Percentiles rank a stretch among this genome's conserved stretches.
These are phyloP conservation scores for Harringtonia aguacate DNA, from an alignment of 2,329 filamentous ascomycete genomes.

Conservation along the genomic window DNA sequence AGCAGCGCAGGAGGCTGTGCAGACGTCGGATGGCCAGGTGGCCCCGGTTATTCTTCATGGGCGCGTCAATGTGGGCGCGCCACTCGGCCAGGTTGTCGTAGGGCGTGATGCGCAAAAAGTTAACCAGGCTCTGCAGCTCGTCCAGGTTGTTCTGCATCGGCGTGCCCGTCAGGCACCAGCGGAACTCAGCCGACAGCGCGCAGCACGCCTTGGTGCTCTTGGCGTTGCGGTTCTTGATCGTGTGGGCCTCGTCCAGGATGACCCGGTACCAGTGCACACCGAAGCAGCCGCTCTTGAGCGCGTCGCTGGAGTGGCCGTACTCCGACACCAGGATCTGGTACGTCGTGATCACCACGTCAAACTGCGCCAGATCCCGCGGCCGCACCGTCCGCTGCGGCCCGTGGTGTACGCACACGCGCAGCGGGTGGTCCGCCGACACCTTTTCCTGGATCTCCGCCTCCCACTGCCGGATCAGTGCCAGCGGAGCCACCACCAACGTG, in stretches of 20 bases:
- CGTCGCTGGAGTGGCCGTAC: conserved; percentile 58
- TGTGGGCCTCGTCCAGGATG: conserved; percentile 93
- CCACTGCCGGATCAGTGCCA: conserved; percentile 96
- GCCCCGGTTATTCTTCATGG: conserved; percentile 82
- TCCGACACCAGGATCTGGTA: conserved; percentile 94
- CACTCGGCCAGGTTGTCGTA: conserved; percentile 79
- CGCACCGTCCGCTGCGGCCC: conserved; percentile 76
- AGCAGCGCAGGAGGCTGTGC: conserved; percentile 75
- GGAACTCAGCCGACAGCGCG: conserved; percentile 72
- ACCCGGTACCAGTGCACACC: conserved; percentile 91
- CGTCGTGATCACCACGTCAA: conserved; percentile 94
- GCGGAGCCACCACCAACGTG: conserved; percentile 83
- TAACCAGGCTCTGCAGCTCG: conserved; percentile 86
- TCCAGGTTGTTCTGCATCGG: conserved; percentile 98
- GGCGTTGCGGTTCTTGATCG: conserved; percentile 95
- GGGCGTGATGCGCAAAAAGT: conserved; percentile 83
- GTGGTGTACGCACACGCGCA: conserved; percentile 85
- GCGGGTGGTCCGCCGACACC: conserved; percentile 51
- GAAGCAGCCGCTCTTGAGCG: conserved; percentile 71
- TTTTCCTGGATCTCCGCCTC: conserved; percentile 85
- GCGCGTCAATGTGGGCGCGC: conserved; percentile 83
- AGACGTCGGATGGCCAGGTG: conserved; percentile 80
- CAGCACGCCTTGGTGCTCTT: conserved; percentile 92
- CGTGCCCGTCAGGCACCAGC: conserved; percentile 94
- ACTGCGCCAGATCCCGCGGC: conserved; percentile 64